Evolutionary conservation across 768 basidiomycete genomes (phyloP).

Genomic region (Termitomyces sp.): DNA sequence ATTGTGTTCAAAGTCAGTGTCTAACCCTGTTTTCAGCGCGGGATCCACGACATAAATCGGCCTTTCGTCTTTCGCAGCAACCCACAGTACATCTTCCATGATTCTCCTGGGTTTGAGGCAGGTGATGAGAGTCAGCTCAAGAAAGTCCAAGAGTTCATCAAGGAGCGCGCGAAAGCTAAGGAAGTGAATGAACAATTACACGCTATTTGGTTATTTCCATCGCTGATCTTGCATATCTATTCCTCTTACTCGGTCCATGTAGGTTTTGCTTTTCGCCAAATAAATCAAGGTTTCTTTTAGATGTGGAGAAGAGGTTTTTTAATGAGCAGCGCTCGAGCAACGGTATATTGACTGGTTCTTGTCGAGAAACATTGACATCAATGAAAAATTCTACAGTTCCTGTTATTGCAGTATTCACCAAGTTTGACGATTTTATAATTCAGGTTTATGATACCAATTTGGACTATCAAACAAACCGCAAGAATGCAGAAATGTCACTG

Average conservation of each 20-base stretch:
- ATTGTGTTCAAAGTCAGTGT: too few relatives aligned
- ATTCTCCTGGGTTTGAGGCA: background rate
- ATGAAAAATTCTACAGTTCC: background rate
- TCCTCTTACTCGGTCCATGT: background rate
- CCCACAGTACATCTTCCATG: background rate
- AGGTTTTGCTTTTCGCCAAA: background rate
- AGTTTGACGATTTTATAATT: background rate
- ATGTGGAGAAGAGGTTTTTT: background rate
- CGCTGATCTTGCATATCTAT: background rate
- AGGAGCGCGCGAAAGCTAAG: background rate
- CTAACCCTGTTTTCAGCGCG: background rate
- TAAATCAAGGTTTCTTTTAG: background rate
- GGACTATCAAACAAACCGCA: background rate
- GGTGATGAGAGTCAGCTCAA: background rate
- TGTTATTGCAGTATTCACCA: conserved; percentile 1
- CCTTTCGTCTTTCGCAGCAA: conserved; percentile 1
- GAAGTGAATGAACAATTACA: background rate
- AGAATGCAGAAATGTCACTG: background rate
- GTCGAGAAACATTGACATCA: background rate
- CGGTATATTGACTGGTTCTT: background rate
- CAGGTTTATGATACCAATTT: background rate
- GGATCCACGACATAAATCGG: background rate
- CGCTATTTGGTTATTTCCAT: background rate
- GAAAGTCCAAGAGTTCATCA: conserved; percentile 1
- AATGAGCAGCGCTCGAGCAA: background rate